These are phyloP conservation scores for Nematodospora anomalae DNA, from an alignment of 1,139 yeast genomes.

Conservation along the genomic window DNA sequence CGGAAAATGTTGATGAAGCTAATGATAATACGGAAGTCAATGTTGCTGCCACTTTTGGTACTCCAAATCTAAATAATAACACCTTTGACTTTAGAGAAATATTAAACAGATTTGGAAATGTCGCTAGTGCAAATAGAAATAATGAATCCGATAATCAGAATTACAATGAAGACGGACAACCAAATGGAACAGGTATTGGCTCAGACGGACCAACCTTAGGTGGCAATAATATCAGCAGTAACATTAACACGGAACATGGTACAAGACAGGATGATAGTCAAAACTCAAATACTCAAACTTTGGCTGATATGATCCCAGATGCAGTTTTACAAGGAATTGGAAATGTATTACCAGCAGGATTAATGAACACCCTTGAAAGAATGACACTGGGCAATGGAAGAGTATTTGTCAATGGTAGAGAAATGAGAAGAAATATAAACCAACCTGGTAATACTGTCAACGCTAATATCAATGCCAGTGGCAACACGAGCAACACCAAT, in stretches of 20 bases:
- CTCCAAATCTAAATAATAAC: not conserved
- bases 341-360: conserved; percentile 6
- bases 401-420: conserved; percentile 12
- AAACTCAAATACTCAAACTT: not conserved
- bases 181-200: not conserved
- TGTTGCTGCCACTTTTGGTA: not conserved
- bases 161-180: not conserved
- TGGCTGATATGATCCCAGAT: conserved; percentile 4
- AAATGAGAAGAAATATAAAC: conserved; percentile 2
- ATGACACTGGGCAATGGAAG: conserved; percentile 8
- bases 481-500: not conserved
- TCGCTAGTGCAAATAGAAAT: not conserved
- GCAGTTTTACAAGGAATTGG: conserved; percentile 6
- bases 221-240: not conserved
- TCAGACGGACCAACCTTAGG: not conserved
- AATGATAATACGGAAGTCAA: conserved; percentile 3
- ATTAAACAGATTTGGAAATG: conserved; percentile 23
- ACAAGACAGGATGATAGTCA: not conserved
- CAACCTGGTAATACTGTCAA: not conserved
- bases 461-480: not conserved
- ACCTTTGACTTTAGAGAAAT: conserved; percentile 18
- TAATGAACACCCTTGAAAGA: conserved; percentile 8
- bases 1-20: conserved; percentile 2
- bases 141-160: not conserved
- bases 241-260: not conserved